These are phyloP conservation scores for Mycena metata DNA, from an alignment of 768 basidiomycete species.

Conservation along the genomic window DNA sequence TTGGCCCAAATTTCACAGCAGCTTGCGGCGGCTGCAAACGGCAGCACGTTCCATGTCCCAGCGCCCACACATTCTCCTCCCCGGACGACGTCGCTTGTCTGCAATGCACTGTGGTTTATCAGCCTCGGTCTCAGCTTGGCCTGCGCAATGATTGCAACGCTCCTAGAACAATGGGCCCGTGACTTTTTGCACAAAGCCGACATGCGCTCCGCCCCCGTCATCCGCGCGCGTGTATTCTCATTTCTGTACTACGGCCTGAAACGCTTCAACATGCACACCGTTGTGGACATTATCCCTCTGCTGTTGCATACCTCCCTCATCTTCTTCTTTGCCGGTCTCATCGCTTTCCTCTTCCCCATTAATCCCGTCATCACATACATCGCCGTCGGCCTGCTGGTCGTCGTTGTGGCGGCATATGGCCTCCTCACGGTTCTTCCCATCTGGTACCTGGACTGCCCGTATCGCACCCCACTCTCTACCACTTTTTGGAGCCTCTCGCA, in stretches of 20 bases:
- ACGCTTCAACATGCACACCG: too few species aligned
- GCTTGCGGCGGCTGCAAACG: conserved; percentile 8
- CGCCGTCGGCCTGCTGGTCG: too few species aligned
- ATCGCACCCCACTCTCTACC: conserved; percentile 25
- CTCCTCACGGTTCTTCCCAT: conserved; percentile 31
- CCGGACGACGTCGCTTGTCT: background rate
- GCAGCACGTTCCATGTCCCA: background rate
- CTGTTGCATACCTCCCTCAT: too few species aligned
- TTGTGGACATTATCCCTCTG: too few species aligned
- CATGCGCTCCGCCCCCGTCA: too few species aligned
- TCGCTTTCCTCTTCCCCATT: conserved; percentile 9
- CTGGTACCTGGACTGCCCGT: conserved; percentile 32
- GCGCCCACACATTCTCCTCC: background rate
- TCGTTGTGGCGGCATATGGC: conserved; percentile 11
- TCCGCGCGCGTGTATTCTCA: too few species aligned
- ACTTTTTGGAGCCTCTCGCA: background rate
- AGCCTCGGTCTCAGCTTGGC: conserved; percentile 14
- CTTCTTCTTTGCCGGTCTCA: too few species aligned
- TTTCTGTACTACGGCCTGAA: too few species aligned
- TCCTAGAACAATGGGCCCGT: conserved; percentile 23
- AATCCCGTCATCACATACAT: too few species aligned
- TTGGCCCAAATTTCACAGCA: conserved; percentile 15
- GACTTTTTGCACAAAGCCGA: too few species aligned
- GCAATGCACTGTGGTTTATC: conserved; percentile 17
- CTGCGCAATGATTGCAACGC: conserved; percentile 17